Base-by-base conservation (phyloP, 2,329 filamentous ascomycete species). In the Ophiostoma sp. region DNA sequence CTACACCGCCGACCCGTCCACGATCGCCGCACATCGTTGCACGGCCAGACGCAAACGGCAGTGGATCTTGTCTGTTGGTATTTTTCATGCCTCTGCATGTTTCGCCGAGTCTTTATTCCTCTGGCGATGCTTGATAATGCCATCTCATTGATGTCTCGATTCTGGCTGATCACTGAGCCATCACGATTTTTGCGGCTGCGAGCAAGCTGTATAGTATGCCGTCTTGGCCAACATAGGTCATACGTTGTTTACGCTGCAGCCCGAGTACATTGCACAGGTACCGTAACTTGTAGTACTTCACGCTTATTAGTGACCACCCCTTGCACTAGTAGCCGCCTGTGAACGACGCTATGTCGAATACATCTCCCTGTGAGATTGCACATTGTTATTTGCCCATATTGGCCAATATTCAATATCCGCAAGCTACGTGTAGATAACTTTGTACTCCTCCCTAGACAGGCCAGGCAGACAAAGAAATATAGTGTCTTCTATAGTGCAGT, bases 1-100 rank as follows among this genome's bases (percentile, higher is more conserved):
- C 23, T 57, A 57, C 52, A 57, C 52, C 52, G 52, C 52, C 52
- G 52, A 57, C 44, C 44, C 44, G 44, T 17, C 44, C 17, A 48
- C 20, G 44, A 48, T 48, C 44, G 44, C 15, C 15, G 44, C 44
- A 48, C 44, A 6, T 17, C 44, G 44, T 17, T 39, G 10, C 10
- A 39, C 15, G 44, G 20, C 15, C 15, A 11, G 52, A 57, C 52
- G 52, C 10, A 27, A 57, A 27, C 52, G 52, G 52, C 15, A 57
- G 27, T 31, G 27, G 52, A 57, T 41, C 39, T 6, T 48, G 44
- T 48, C 17, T 48, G 44, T 48, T 44, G 13, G 41, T 44, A 5
- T 44, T 44, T 44, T 17, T 44, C 13, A 15, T 48, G 17, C 27
- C 27, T 31, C 27, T 31, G 27, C 27, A 31, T 48, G 17, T 48